Percentiles rank a stretch among this genome's conserved stretches.
Conservation (phyloP, 2,329 filamentous ascomycete species). For the Colletotrichum ledebouriae region DNA sequence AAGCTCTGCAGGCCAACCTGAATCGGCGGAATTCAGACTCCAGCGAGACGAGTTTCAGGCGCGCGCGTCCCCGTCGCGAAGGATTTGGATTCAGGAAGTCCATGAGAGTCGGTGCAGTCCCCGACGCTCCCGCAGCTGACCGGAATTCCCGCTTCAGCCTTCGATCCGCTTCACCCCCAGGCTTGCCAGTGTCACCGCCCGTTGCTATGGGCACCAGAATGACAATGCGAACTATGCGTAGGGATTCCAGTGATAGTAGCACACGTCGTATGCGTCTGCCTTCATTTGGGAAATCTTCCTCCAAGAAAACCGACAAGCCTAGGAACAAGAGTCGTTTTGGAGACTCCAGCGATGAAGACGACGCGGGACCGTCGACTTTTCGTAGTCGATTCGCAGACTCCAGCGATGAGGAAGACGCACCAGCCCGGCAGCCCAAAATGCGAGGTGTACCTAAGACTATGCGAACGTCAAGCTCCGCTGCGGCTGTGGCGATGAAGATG, state of each 20-base stretch:
- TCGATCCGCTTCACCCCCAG: slow-evolving; percentile 77
- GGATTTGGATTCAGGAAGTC: slow-evolving; percentile 77
- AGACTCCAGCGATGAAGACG: slow-evolving; percentile 74
- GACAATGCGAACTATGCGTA: slow-evolving; percentile 60
- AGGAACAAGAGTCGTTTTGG: slow-evolving; percentile 67
- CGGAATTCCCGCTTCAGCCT: slow-evolving; percentile 70
- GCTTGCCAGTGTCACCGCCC: slow-evolving; percentile 61
- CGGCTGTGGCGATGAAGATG: slow-evolving; percentile 54
- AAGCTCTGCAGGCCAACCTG: slow-evolving; percentile 51
- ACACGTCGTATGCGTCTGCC: slow-evolving; percentile 57
- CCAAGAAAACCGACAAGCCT: slow-evolving; percentile 49
- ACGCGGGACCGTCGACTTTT: slow-evolving; percentile 55
- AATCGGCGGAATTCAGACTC: slow-evolving; percentile 72
- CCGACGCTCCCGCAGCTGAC: slow-evolving; percentile 53
- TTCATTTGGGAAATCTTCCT: slow-evolving; percentile 56
- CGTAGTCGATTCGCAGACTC: slow-evolving; percentile 77
- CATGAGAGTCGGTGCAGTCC: slow-evolving; percentile 70
- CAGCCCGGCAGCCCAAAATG: slow-evolving; percentile 78
- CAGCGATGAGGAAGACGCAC: slow-evolving; percentile 75
- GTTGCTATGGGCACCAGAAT: slow-evolving; percentile 56
- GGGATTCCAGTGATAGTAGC: slow-evolving; percentile 53
- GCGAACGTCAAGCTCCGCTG: slow-evolving; percentile 50
- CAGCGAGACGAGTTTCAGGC: slow-evolving; percentile 87
- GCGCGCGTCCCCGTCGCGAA: slow-evolving; percentile 63
- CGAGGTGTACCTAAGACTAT: slow-evolving; percentile 59